phyloP scores from a whole-genome alignment of 148 eudicot species.

The Chenopodium formosanum region DNA sequence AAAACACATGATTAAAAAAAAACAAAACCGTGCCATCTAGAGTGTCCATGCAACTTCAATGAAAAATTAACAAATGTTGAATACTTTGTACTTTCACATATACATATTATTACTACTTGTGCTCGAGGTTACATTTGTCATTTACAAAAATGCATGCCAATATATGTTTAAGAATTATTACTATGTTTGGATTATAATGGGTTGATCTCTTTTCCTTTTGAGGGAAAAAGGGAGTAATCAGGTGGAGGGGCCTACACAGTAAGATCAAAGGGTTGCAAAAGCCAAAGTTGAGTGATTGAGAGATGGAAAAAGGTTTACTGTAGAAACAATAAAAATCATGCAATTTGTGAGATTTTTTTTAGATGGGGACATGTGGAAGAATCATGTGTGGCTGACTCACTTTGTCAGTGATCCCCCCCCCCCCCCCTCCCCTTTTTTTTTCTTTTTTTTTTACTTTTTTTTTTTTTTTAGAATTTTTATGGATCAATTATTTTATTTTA shows the following conservation, averaged over 20 bases:
- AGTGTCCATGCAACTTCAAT: no score
- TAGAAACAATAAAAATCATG: neutral
- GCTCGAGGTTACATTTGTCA: neutral
- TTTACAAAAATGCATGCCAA: neutral
- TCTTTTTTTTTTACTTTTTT: no score
- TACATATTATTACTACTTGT: neutral
- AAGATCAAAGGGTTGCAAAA: neutral
- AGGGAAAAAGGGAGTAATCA: neutral
- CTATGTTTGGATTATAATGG: neutral
- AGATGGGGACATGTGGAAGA: slow-evolving; percentile 17
- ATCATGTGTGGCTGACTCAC: slow-evolving; percentile 28
- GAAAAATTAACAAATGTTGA: neutral
- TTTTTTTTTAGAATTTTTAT: no score
- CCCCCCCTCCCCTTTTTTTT: no score
- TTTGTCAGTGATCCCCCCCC: neutral
- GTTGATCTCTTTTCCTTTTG: neutral
- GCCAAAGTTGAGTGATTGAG: slow-evolving; percentile 1
- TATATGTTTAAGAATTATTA: no score
- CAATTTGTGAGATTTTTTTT: neutral
- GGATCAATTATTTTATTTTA: no score
- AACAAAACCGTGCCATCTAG: no score
- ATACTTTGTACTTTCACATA: neutral
- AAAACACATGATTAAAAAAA: no score
- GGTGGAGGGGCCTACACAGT: slow-evolving; percentile 6
- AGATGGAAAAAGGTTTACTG: neutral